Base-by-base conservation (phyloP, 345 rosid genomes). In the Arabidopsis arenosa region DNA sequence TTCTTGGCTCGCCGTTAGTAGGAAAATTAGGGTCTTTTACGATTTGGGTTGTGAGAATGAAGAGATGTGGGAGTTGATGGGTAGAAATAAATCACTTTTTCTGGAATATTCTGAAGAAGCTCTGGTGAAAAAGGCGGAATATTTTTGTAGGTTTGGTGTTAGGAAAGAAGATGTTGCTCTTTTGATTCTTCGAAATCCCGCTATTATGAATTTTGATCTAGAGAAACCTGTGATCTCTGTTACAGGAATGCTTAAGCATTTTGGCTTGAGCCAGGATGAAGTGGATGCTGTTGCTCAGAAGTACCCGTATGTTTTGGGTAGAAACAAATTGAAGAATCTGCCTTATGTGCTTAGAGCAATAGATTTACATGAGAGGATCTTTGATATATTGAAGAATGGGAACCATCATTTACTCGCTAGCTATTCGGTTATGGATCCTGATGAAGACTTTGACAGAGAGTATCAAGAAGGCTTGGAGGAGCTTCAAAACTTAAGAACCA, bases 301-400 rank as follows among this genome's bases (percentile, higher is more conserved):
- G 30, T 79, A 77, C 28, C 85, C 87, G 3, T 72, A 80, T 23
- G 81, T 79, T 33, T 66, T 86, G 0, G 89, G 89, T 65, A 82
- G 86, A 80, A 82, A 82, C 32, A 84, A 65, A 62, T 81, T 90
- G 88, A 85, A 80, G 37, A 90, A 90, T 81, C 80, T 90, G 58
- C 93, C 96, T 66, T 36, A 79, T 72, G 89, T 84, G 60, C 28
- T 82, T 69, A 77, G 78, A 73, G 85, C 77, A 5, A 6, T 81
- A 48, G 74, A 67, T 74, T 72, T 87, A 18, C 86, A 86, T 30
- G 66, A 52, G 39, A 83, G 87, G 88, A 80, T 85, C 49, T 83
- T 86, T 17, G 32, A 84, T 35, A 81, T 37, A 68, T 75, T 90
- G 64, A 84, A 33, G 53, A 74, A 81, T 39, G 93, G 88, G 62